Evolutionary conservation across 108 stramenopile genomes (phyloP), one percentile per base, ranked within the genome.

Genomic region (Fragilaria crotonensis): DNA sequence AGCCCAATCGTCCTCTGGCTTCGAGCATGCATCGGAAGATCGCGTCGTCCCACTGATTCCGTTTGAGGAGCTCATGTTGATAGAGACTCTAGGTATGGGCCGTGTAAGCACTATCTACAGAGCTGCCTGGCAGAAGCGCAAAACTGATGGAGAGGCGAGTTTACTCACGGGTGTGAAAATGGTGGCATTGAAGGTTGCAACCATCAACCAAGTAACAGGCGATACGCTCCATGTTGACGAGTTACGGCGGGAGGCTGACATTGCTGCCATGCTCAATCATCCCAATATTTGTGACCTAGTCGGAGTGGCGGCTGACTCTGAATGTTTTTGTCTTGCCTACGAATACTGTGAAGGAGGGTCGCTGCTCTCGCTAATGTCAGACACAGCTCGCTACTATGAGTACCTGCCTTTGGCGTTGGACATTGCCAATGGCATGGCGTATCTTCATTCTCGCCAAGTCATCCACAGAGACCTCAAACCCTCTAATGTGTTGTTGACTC

Each of bases 381-480:
- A 63, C 56, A 44, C 53, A 0, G 25, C 54, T 0, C 57, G 64
- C 1, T 70, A 57, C 45, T 76, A 76, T 57, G 75, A 76, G 41
- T 76, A 71, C 30, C 53, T 76, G 21, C 57, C 68, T 2, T 68
- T 79, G 4, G 66, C 78, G 11, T 33, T 52, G 0, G 78, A 73
- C 44, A 63, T 79, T 58, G 72, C 64, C 33, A 74, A 64, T 48
- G 78, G 72, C 29, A 47, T 75, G 63, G 64, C 50, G 28, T 76
- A 73, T 32, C 62, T 80, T 23, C 75, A 76, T 26, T 52, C 52
- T 28, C 62, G 55, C 50, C 57, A 71, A n/a, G 60, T 69, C 29
- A 55, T 80, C 51, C 75, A 76, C 31, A 23, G 78, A 22, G 75
- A 76, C 46, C 48, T 80, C 11, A 76, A 76, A 54, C 75, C 78